Evolutionary conservation across 2,329 filamentous ascomycete genomes (phyloP).

Genomic region (Neonectria coccinea): DNA sequence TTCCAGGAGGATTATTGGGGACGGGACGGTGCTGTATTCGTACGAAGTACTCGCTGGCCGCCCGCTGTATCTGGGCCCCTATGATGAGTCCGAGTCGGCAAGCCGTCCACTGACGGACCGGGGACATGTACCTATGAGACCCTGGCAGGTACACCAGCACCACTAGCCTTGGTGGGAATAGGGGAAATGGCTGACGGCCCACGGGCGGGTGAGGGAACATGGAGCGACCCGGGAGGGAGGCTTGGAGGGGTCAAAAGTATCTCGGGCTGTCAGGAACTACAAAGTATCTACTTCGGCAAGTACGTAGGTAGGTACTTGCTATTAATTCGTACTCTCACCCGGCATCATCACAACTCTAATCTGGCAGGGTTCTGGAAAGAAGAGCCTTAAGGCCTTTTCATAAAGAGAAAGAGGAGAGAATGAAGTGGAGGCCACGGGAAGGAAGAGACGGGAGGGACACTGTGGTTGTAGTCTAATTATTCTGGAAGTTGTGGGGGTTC

Average conservation of each 20-base stretch:
- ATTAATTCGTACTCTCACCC: background rate
- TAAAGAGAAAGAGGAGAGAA: background rate
- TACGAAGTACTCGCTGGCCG: background rate
- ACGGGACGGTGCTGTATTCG: background rate
- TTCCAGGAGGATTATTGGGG: slow-evolving; percentile 6
- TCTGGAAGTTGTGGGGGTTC: background rate
- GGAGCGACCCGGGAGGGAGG: background rate
- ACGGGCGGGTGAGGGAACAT: background rate
- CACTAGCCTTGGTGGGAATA: slow-evolving; percentile 12
- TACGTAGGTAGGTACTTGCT: too few relatives aligned
- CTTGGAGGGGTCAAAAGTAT: background rate
- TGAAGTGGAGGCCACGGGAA: too few relatives aligned
- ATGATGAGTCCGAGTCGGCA: background rate
- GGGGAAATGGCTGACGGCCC: background rate
- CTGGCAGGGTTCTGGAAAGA: background rate
- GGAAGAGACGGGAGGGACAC: background rate
- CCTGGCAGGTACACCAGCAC: slow-evolving; percentile 6
- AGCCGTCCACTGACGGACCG: background rate
- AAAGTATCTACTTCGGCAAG: too few relatives aligned
- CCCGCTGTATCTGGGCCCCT: background rate
- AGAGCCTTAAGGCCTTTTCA: background rate
- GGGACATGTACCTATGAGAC: slow-evolving; percentile 5
- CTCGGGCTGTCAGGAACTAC: background rate
- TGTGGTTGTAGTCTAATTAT: background rate
- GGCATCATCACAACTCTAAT: background rate